These are phyloP conservation scores for Mycena chlorophos DNA, from an alignment of 768 basidiomycete species.

Conservation along the genomic window DNA sequence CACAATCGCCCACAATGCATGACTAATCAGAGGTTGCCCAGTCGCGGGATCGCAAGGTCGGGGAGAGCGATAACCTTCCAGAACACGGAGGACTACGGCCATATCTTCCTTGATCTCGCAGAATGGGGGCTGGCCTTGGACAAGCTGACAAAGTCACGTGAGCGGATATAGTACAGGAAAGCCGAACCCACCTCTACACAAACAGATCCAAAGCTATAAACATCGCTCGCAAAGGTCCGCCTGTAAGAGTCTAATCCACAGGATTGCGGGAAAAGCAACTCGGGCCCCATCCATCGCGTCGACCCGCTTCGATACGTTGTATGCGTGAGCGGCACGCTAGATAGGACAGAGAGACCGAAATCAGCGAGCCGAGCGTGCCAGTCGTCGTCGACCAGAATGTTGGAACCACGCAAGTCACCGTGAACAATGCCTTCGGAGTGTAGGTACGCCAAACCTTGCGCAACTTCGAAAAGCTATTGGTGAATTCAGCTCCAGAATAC, in stretches of 20 bases:
- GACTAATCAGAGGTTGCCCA: slow-evolving; percentile 11
- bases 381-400: slow-evolving; percentile 26
- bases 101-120: slow-evolving; percentile 20
- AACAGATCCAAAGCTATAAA: slow-evolving; percentile 26
- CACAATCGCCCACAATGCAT: slow-evolving; percentile 20
- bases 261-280: slow-evolving; percentile 24
- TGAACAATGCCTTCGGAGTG: slow-evolving; percentile 40
- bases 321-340: slow-evolving; percentile 24
- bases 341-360: slow-evolving; percentile 28
- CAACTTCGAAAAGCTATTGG: slow-evolving; percentile 34
- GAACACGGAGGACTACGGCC: slow-evolving; percentile 23
- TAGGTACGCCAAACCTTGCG: slow-evolving; percentile 34
- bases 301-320: slow-evolving; percentile 22
- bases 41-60: slow-evolving; percentile 15
- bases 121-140: slow-evolving; percentile 24
- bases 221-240: slow-evolving; percentile 25
- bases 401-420: slow-evolving; percentile 44
- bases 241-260: slow-evolving; percentile 19
- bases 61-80: slow-evolving; percentile 21
- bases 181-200: slow-evolving; percentile 26
- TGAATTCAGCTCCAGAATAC: neutral
- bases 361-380: slow-evolving; percentile 28
- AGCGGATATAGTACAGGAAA: neutral
- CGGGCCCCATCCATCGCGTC: slow-evolving; percentile 30
- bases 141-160: slow-evolving; percentile 14